A percentile compares a stretch with the other conserved stretches of the same genome.
Evolutionary conservation across 2,329 filamentous ascomycete genomes (phyloP).

Genomic region (Fusarium sp.): DNA sequence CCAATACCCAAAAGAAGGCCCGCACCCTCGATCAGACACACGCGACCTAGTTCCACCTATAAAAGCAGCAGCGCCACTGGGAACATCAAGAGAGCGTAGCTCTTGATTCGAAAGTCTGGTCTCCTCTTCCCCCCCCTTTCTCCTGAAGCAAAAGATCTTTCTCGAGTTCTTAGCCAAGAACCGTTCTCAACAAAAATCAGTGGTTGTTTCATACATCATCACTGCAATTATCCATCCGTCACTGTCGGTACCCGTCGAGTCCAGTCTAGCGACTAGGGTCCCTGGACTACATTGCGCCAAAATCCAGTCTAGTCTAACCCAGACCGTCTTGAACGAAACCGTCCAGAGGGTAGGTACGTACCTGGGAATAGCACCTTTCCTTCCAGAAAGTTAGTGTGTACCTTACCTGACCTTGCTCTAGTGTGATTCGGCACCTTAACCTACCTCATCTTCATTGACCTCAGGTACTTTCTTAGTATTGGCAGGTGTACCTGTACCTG

Average conservation of each 20-base stretch:
- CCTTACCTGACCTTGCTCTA: conserved; percentile 16
- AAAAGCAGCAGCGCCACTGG: neutral
- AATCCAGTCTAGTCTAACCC: conserved; percentile 16
- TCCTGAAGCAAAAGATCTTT: neutral
- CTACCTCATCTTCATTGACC: conserved; percentile 2
- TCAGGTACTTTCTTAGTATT: conserved; percentile 23
- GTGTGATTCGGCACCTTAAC: conserved; percentile 28
- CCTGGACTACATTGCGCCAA: conserved; percentile 31
- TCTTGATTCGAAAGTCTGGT: neutral
- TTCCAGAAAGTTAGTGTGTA: neutral
- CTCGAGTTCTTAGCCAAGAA: neutral
- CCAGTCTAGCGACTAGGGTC: conserved; percentile 10
- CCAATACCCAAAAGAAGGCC: neutral
- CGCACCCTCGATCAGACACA: neutral
- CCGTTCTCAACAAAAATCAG: conserved; percentile 1
- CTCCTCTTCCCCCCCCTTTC: neutral
- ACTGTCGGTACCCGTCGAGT: neutral
- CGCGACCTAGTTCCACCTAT: conserved; percentile 5
- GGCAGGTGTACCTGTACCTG: neutral
- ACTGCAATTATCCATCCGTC: neutral
- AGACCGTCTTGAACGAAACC: conserved; percentile 36
- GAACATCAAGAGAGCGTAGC: neutral
- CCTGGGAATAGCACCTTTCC: conserved; percentile 27
- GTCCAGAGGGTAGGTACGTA: conserved; percentile 13
- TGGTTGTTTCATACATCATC: neutral